Percentiles rank a stretch among this genome's conserved stretches.
Evolutionary conservation across 139 green algal genomes (phyloP).

Genomic region (Picochlorum costavermella): DNA sequence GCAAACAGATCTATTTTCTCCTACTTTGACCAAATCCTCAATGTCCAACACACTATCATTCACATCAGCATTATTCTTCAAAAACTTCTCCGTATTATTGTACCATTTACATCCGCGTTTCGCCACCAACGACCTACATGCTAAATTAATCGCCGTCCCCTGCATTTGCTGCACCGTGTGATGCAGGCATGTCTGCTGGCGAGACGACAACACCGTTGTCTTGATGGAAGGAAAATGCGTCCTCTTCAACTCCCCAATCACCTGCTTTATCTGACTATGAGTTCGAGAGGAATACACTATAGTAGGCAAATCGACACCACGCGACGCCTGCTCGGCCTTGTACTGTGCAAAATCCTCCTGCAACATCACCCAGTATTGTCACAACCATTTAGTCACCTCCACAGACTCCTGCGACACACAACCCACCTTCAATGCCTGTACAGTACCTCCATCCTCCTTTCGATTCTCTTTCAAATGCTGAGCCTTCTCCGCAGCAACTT

Average conservation of each 20-base stretch:
- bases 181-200: constrained; percentile 79
- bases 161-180: constrained; percentile 33
- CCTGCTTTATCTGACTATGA: constrained; percentile 89
- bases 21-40: constrained; percentile 77
- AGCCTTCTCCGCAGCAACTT: background rate
- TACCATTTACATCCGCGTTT: constrained; percentile 55
- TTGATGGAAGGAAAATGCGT: constrained; percentile 64
- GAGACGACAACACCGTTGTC: constrained; percentile 69
- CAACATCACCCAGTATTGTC: background rate
- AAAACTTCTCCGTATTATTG: constrained; percentile 33
- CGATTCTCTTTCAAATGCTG: constrained; percentile 1
- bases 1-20: constrained; percentile 39
- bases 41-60: constrained; percentile 61
- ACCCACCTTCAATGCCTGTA: constrained; percentile 23
- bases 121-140: constrained; percentile 54
- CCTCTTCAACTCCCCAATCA: constrained; percentile 81
- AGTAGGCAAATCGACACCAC: constrained; percentile 28
- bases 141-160: constrained; percentile 51
- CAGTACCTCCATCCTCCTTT: constrained; percentile 14
- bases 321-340: constrained; percentile 8
- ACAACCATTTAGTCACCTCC: background rate
- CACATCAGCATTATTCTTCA: constrained; percentile 35
- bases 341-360: constrained; percentile 31
- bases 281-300: constrained; percentile 92
- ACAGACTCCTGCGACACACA: background rate